phyloP scores from a whole-genome alignment of 768 basidiomycete species.

The Hortiboletus campestris region DNA sequence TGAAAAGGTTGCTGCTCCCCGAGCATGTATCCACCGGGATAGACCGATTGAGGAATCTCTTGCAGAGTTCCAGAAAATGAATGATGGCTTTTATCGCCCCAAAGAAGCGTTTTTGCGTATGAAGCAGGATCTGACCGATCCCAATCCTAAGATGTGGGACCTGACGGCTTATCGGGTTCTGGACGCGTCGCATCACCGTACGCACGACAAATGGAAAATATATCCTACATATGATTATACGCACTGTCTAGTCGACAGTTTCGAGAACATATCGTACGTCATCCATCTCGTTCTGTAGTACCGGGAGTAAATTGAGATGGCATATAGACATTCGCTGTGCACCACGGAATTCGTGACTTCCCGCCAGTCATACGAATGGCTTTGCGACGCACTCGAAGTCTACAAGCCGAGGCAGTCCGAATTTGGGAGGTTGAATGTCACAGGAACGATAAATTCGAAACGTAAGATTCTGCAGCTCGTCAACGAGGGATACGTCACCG shows the following conservation, averaged over 20 bases:
- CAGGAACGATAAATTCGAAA: conserved; percentile 96
- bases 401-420: conserved; percentile 98
- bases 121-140: conserved; percentile 92
- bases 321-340: conserved; percentile 86
- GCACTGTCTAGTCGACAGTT: conserved; percentile 96
- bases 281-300: background rate
- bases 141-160: conserved; percentile 99
- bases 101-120: conserved; percentile 93
- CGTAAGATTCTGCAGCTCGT: conserved; percentile 92
- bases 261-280: conserved; percentile 97
- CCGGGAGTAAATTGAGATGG: background rate
- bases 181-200: conserved; percentile 88
- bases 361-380: conserved; percentile 97
- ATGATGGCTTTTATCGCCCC: conserved; percentile 82
- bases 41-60: conserved; percentile 88
- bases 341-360: conserved; percentile 95
- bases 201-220: conserved; percentile 90
- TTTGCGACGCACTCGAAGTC: conserved; percentile 95
- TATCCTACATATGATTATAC: conserved; percentile 99
- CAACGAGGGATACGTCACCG: conserved; percentile 75
- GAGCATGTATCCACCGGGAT: conserved; percentile 82
- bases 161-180: conserved; percentile 94
- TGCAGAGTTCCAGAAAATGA: conserved; percentile 89
- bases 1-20: conserved; percentile 75
- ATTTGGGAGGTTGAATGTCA: conserved; percentile 88